These are phyloP conservation scores for Conticribra weissflogii DNA, from an alignment of 108 stramenopile species.

Conservation along the genomic window DNA sequence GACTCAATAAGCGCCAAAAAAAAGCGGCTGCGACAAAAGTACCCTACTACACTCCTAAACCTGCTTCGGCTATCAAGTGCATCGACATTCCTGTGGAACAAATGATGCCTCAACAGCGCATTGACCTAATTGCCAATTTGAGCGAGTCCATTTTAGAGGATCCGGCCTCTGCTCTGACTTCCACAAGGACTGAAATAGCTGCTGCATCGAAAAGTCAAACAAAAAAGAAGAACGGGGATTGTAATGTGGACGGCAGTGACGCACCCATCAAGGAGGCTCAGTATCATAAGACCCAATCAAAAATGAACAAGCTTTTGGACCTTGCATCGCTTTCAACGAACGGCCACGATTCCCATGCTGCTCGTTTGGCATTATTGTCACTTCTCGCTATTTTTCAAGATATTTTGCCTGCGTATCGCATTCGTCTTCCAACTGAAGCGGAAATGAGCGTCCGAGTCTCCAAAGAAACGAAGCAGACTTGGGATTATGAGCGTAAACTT, in stretches of 20 bases:
- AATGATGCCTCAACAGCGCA: slow-evolving; percentile 43
- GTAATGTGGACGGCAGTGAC: slow-evolving; percentile 10
- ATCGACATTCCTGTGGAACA: slow-evolving; percentile 20
- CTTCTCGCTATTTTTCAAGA: slow-evolving; percentile 91
- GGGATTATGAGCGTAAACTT: slow-evolving; percentile 78
- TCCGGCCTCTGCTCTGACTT: slow-evolving; percentile 65
- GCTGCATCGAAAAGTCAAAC: slow-evolving; percentile 10
- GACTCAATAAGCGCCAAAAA: slow-evolving; percentile 26
- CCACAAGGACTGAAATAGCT: slow-evolving; percentile 18
- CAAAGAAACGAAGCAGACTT: slow-evolving; percentile 85
- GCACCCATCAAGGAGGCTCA: slow-evolving; percentile 9
- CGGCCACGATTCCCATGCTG: slow-evolving; percentile 69
- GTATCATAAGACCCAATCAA: slow-evolving; percentile 54
- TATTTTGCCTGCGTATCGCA: slow-evolving; percentile 90
- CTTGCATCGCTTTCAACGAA: slow-evolving; percentile 58
- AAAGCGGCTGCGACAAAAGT: slow-evolving; percentile 13
- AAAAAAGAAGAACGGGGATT: neutral
- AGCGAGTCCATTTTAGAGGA: slow-evolving; percentile 80
- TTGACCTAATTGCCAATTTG: slow-evolving; percentile 77
- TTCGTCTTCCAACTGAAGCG: slow-evolving; percentile 83
- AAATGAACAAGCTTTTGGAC: slow-evolving; percentile 58
- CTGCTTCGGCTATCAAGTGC: slow-evolving; percentile 13
- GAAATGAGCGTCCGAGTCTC: slow-evolving; percentile 81
- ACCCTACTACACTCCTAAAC: slow-evolving; percentile 23
- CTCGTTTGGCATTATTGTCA: slow-evolving; percentile 80